Base-by-base conservation (phyloP, 257 asterid genomes). In the Mitragyna speciosa region DNA sequence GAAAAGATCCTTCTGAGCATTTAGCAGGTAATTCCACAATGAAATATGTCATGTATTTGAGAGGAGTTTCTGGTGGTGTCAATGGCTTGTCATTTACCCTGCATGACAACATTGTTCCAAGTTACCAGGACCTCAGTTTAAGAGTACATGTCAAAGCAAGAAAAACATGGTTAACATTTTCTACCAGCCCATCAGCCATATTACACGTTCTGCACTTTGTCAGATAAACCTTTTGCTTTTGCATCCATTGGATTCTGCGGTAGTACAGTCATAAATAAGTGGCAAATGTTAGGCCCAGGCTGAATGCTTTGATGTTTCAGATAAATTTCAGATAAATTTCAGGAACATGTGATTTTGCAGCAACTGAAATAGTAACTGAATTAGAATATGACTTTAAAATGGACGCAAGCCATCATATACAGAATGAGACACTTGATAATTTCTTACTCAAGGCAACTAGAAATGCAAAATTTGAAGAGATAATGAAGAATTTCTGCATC, bases 131-230 rank as follows among this genome's bases (percentile, higher is more conserved):
- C 43, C 12, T 6, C 49, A 16, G 7, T 0, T 2, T 19, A 28
- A 17, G 5, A 33, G 66, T 12, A 1, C 22, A 48, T 22, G 28
- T n/a, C 33, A 26, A 73, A 36, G 26, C 24, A 76, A 33, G 51
- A 51, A 12, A 76, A n/a, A 26, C n/a, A 36, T 16, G 47, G 51
- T 39, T 7, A 43, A 69, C n/a, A 47, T 22, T 61, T 36, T 43
- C 59, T 61, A 82, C 81, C 78, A 24, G 78, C 70, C 54, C 70
- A 39, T 52, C 49, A 39, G 54, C 7, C 76, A 66, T 3, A 56
- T 82, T 64, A 82, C 49, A 76, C 84, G n/a, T 76, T 76, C 70
- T 80, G 83, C 54, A 69, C 49, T 54, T 80, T 80, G 58, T 69
- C 71, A 48, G 84, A 77, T 49, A 61, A 24, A 39, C 69, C 81